Evolutionary conservation across 768 basidiomycete species (phyloP).

Genomic region (Lactifluus piperatus): DNA sequence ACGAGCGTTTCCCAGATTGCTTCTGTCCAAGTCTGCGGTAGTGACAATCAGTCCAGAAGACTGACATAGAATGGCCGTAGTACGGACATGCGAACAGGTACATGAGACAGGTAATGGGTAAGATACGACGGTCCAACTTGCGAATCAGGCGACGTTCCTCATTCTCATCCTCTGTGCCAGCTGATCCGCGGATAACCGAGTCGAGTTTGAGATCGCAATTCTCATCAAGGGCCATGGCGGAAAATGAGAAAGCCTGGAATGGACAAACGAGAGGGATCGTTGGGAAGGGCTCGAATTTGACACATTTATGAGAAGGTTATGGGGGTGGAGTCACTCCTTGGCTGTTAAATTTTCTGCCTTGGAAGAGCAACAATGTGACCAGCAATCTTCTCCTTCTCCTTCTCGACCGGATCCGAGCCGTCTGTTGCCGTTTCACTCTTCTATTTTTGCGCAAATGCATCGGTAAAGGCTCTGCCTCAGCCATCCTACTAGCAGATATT

Average conservation of each 20-base stretch:
- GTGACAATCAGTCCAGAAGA: background rate
- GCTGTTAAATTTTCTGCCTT: background rate
- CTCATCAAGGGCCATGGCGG: background rate
- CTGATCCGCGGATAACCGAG: background rate
- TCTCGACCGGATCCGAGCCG: too few species aligned
- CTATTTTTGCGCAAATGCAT: too few species aligned
- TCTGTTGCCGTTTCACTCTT: too few species aligned
- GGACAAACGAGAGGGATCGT: background rate
- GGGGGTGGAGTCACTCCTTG: background rate
- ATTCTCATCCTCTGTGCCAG: background rate
- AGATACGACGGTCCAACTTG: slow-evolving; percentile 58
- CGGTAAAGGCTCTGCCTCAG: too few species aligned
- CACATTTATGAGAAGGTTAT: background rate
- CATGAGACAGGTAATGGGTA: slow-evolving; percentile 64
- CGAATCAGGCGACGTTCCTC: slow-evolving; percentile 49
- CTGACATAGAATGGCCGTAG: background rate
- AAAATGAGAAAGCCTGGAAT: background rate
- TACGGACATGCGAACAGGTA: slow-evolving; percentile 69
- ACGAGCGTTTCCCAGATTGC: slow-evolving; percentile 73
- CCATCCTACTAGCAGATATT: too few species aligned
- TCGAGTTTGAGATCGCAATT: background rate
- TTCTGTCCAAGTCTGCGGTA: slow-evolving; percentile 51
- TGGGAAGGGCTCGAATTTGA: background rate
- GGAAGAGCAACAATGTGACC: background rate
- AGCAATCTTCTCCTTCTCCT: too few species aligned